Base-by-base conservation (phyloP, 345 rosid genomes). In the Eucalyptus erythrocorys region DNA sequence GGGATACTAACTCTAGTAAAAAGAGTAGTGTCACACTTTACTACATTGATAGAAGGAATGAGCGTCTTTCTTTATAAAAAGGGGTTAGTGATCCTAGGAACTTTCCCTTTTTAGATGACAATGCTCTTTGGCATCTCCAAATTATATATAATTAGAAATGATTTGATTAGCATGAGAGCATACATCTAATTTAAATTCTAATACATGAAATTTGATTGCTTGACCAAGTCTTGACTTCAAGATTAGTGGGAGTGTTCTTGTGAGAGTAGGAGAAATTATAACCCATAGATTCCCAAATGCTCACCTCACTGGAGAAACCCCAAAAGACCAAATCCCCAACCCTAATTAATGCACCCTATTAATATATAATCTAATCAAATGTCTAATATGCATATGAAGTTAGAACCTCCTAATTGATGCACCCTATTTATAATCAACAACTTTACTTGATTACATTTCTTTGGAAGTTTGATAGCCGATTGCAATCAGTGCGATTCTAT, bases 401-500 rank as follows among this genome's bases (percentile, higher is more conserved):
- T 64, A 2, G 71, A 32, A 30, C 6, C 0, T 59, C 4, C 66
- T 10, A 6, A 59, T 59, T 0, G 10, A 51, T 51, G 57, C 55
- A 51, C 4, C 13, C 61, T 55, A 55, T 22, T 55, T 55, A 55
- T 55, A 55, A 24, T 55, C 5, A 55, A 24, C 61, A 55, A 55
- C 30, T 22, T 55, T 55, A 10, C 13, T 0, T 10, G 1, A 55
- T 24, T 24, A 55, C 13, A 55, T 22, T 55, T 55, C 30, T 55
- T 8, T 55, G 30, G 13, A 22, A 55, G 61, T 55, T 0, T 24
- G 3, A 24, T 1, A 55, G 5, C 3, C 4, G 13, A 24, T 22
- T 55, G 30, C 61, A 55, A 24, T 4, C 0, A 2, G 0, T 55
- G 61, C 3, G 30, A 55, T 9, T 4, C 30, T 55, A 24, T 55